These are phyloP conservation scores for Claviceps spartinae DNA, from an alignment of 2,329 filamentous ascomycete species.

Conservation along the genomic window DNA sequence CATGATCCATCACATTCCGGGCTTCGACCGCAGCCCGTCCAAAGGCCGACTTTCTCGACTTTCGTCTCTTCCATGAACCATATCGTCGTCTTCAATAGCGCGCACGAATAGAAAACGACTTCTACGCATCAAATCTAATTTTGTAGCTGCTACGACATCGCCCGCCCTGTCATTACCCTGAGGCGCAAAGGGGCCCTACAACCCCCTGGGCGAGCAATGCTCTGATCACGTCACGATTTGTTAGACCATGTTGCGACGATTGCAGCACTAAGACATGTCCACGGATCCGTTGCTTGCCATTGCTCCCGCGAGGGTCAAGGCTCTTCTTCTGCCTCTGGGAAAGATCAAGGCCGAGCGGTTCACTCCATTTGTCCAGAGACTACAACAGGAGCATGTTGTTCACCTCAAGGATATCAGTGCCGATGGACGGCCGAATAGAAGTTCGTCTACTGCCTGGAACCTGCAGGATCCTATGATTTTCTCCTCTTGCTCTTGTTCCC, in stretches of 20 bases:
- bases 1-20: neutral
- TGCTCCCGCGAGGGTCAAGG: slow-evolving; percentile 81
- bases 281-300: slow-evolving; percentile 81
- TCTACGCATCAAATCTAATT: neutral
- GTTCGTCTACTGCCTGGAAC: slow-evolving; percentile 26
- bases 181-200: neutral
- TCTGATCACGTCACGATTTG: neutral
- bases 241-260: slow-evolving; percentile 19
- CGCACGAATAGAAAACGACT: neutral
- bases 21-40: neutral
- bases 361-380: slow-evolving; percentile 59
- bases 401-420: slow-evolving; percentile 76
- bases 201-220: neutral
- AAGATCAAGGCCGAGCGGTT: slow-evolving; percentile 75
- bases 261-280: slow-evolving; percentile 54
- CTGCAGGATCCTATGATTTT: neutral
- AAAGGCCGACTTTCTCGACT: too few relatives aligned
- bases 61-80: too few relatives aligned
- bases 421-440: slow-evolving; percentile 73
- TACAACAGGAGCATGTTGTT: slow-evolving; percentile 69
- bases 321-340: slow-evolving; percentile 74
- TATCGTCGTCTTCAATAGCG: neutral
- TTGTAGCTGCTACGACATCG: neutral
- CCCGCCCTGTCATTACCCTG: neutral
- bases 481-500: neutral